Conservation (phyloP, 345 rosid genomes). For the Populus nigra region DNA sequence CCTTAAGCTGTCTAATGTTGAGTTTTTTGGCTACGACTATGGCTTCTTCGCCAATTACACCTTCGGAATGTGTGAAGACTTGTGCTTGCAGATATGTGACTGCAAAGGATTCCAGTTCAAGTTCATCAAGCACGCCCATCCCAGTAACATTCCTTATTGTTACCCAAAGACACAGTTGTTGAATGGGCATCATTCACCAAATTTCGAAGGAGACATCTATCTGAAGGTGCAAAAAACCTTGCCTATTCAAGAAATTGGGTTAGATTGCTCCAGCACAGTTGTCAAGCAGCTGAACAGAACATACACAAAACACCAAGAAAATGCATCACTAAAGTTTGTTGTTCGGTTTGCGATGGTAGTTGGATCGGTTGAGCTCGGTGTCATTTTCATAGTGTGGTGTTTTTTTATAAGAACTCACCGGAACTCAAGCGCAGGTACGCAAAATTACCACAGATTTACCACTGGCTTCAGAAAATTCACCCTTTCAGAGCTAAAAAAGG, state of each 20-base stretch:
- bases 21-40: constrained; percentile 10
- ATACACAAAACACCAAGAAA: neutral
- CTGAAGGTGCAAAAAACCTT: neutral
- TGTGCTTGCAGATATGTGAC: neutral
- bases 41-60: constrained; percentile 1
- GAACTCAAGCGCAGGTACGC: neutral
- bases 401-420: neutral
- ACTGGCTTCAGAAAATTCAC: constrained; percentile 1
- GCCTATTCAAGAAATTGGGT: too few relatives aligned
- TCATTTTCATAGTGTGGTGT: neutral
- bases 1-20: neutral
- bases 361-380: neutral
- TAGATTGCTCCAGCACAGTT: neutral
- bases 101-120: constrained; percentile 16
- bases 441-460: neutral
- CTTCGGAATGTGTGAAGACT: neutral
- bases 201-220: constrained; percentile 6
- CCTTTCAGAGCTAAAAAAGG: constrained; percentile 8
- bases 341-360: neutral
- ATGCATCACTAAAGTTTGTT: neutral
- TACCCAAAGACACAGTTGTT: neutral
- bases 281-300: neutral
- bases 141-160: neutral
- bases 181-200: neutral
- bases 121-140: neutral